Percentiles rank a stretch among this genome's conserved stretches.
These are phyloP conservation scores for Ceratopteris richardii DNA, from an alignment of 75 land plant species.

Conservation along the genomic window DNA sequence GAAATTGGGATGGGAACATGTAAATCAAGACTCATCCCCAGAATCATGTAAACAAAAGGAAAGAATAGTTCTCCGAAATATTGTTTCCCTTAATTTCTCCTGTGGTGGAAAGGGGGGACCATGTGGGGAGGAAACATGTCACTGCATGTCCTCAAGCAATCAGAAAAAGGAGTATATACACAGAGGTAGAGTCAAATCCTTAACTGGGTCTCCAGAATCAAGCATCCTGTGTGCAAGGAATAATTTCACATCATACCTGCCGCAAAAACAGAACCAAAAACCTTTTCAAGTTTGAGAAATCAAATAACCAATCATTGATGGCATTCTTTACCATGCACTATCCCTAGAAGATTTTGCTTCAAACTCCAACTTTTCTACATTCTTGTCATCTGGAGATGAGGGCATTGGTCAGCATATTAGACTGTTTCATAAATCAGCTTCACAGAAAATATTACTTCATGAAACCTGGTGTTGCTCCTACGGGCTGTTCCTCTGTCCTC, in stretches of 20 bases:
- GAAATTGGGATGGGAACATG: no score
- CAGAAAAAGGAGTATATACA: no score
- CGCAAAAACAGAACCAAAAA: not conserved
- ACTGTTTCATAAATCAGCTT: not conserved
- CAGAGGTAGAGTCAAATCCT: no score
- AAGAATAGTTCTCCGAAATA: no score
- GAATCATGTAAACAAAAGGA: no score
- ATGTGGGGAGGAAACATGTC: no score
- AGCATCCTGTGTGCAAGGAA: slow-evolving; percentile 52
- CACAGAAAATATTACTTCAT: not conserved
- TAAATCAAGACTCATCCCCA: no score
- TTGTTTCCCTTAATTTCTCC: no score
- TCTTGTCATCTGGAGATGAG: slow-evolving; percentile 5
- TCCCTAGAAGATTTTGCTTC: slow-evolving; percentile 93
- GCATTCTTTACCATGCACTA: slow-evolving; percentile 71
- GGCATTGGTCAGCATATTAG: not conserved
- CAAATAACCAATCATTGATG: not conserved
- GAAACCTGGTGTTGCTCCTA: not conserved
- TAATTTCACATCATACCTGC: slow-evolving; percentile 80
- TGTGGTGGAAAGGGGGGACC: no score
- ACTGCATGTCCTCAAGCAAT: no score
- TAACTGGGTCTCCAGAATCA: slow-evolving; percentile 53
- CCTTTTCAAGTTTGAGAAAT: not conserved
- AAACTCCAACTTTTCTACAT: slow-evolving; percentile 47
- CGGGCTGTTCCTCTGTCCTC: not conserved